Evolutionary conservation across 1,139 yeast species (phyloP), one percentile per base, ranked within the genome.

Genomic region (Arxiozyma telluris): DNA sequence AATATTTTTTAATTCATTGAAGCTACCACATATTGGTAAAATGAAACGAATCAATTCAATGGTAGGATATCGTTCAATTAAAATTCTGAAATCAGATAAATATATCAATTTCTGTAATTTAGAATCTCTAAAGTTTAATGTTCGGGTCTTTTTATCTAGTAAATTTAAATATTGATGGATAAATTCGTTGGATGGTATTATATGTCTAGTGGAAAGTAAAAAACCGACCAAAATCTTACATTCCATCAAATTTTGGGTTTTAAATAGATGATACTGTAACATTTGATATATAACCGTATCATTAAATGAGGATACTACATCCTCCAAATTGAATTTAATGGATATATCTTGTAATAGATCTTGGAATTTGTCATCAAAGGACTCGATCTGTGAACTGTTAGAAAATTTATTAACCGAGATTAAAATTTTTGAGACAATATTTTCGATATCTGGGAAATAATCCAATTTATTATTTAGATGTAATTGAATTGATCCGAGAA

Each of bases 1-100:
- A 41, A 64, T 41, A 23, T 55, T 52, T 39, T 41, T 42, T 7
- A 64, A 49, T 45, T 64, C 66, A 18, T 57, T 55, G 41, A 53
- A 52, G 47, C 62, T 62, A 21, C 58, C 41, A 55, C 66, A 63
- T 41, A 58, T 53, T 15, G 63, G 58, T 25, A 62, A 54, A 42
- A 61, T 47, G n/a, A 54, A 55, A 8, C 53, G 51, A 15, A 59
- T 55, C 4, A 61, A 43, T 21, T 23, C 21, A 3, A 61, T 55
- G 1, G 57, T 53, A 34, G 57, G 54, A 9, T 54, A 47, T 11
- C 55, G 50, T 38, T 55, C 53, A 21, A 65, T 55, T 21, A 63
- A 39, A 9, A 60, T 58, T 18, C 57, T 53, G 27, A 65, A 54
- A 50, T 59, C 59, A 22, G 61, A 54, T 11, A 64, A 55, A 42